A percentile compares a stretch with the other conserved stretches of the same genome.
These are phyloP conservation scores for Colletotrichum eremochloae DNA, from an alignment of 2,329 filamentous ascomycete species.

Conservation along the genomic window DNA sequence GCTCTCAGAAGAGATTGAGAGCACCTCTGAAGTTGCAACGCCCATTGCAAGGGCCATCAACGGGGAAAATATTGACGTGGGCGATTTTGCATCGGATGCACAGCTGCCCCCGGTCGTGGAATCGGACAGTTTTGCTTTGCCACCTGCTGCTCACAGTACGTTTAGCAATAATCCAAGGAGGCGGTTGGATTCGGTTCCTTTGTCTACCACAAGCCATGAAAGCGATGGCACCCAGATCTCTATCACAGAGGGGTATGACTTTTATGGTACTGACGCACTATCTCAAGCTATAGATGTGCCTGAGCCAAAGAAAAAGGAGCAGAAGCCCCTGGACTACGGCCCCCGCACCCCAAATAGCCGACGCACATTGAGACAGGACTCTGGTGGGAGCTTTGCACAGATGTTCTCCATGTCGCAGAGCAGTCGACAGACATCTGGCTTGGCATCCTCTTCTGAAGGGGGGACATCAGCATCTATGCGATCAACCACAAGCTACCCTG, in stretches of 20 bases:
- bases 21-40: constrained; percentile 73
- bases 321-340: constrained; percentile 53
- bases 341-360: constrained; percentile 49
- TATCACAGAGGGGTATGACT: constrained; percentile 74
- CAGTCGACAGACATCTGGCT: constrained; percentile 55
- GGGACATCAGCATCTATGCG: constrained; percentile 25
- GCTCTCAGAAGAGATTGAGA: constrained; percentile 69
- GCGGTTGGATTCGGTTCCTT: constrained; percentile 63
- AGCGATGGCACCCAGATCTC: constrained; percentile 63
- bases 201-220: constrained; percentile 65
- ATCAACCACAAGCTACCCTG: constrained; percentile 27
- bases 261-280: constrained; percentile 72
- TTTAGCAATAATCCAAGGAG: constrained; percentile 55
- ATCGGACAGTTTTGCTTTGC: constrained; percentile 64
- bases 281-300: constrained; percentile 67
- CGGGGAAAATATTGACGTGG: constrained; percentile 49
- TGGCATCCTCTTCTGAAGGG: constrained; percentile 54
- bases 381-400: constrained; percentile 69
- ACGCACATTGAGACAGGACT: constrained; percentile 63
- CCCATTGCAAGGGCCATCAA: constrained; percentile 68
- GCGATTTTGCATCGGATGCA: constrained; percentile 51
- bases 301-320: constrained; percentile 53
- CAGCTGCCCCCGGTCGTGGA: constrained; percentile 64
- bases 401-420: constrained; percentile 71
- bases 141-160: constrained; percentile 59